Conservation (phyloP, 2,329 filamentous ascomycete genomes). For the Shiraia bambusicola region DNA sequence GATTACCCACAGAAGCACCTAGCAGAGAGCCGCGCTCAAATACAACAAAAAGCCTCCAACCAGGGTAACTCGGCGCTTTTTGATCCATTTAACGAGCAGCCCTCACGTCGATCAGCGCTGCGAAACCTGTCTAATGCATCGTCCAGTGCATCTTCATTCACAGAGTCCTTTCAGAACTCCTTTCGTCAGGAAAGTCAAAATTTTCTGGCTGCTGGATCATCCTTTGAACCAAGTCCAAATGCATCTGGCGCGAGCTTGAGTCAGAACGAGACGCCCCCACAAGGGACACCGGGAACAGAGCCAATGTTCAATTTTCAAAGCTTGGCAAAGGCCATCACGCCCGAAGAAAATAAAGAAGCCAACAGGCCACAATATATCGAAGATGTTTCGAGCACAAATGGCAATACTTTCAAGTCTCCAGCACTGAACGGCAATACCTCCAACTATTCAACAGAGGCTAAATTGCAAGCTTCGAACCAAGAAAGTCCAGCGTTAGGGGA, state of each 20-base stretch:
- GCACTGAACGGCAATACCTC: not conserved
- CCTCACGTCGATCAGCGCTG: conserved; percentile 65
- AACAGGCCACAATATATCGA: conserved; percentile 46
- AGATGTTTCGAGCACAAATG: conserved; percentile 21
- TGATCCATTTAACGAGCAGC: conserved; percentile 30
- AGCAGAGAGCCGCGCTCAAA: conserved; percentile 48
- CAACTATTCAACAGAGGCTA: not conserved
- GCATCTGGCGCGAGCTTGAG: conserved; percentile 54
- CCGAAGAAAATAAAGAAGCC: conserved; percentile 54
- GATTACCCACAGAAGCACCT: conserved; percentile 50
- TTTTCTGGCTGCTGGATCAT: conserved; percentile 46
- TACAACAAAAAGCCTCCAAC: conserved; percentile 39
- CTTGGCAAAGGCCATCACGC: conserved; percentile 79
- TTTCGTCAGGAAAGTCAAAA: conserved; percentile 27
- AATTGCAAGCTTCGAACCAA: not conserved
- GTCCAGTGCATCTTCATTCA: conserved; percentile 74
- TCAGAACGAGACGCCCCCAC: conserved; percentile 31
- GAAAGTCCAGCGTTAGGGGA: conserved; percentile 16
- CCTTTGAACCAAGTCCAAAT: conserved; percentile 53
- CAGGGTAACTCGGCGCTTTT: conserved; percentile 50
- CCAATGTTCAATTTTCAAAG: conserved; percentile 91
- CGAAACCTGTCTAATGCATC: conserved; percentile 86
- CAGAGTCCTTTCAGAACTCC: conserved; percentile 60
- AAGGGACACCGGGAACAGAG: conserved; percentile 59
- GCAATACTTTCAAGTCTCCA: conserved; percentile 5